Conservation (phyloP, 2,329 filamentous ascomycete species). For the Phyllosticta ampelicida region DNA sequence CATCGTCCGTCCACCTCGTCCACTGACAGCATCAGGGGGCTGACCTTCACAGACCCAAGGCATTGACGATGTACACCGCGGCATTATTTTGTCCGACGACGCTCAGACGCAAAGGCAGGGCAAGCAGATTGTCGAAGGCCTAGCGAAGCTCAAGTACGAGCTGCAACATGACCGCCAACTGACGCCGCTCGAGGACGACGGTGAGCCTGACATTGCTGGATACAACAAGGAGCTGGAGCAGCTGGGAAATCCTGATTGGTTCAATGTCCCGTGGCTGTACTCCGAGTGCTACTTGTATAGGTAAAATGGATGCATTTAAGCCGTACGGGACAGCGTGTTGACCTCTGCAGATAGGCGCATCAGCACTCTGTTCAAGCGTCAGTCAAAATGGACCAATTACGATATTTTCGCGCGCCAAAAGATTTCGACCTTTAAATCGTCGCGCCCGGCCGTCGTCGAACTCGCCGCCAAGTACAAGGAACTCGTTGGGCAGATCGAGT, state of each 20-base stretch:
- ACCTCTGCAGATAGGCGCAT: slow-evolving; percentile 52
- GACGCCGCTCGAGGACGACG: slow-evolving; percentile 66
- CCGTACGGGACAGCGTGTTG: slow-evolving; percentile 9
- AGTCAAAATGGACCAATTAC: slow-evolving; percentile 76
- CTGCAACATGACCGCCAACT: slow-evolving; percentile 77
- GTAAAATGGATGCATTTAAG: slow-evolving; percentile 27
- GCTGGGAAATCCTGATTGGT: slow-evolving; percentile 67
- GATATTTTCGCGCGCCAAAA: slow-evolving; percentile 88
- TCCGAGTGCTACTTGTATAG: slow-evolving; percentile 90
- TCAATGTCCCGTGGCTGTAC: slow-evolving; percentile 78
- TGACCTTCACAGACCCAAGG: slow-evolving; percentile 57
- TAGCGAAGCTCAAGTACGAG: slow-evolving; percentile 86
- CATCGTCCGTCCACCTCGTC: slow-evolving; percentile 47
- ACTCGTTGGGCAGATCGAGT: slow-evolving; percentile 55
- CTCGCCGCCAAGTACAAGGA: slow-evolving; percentile 69
- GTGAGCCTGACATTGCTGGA: slow-evolving; percentile 58
- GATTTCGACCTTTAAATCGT: slow-evolving; percentile 83
- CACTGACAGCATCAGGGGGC: neutral
- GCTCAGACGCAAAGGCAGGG: slow-evolving; percentile 63
- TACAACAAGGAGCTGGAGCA: slow-evolving; percentile 82
- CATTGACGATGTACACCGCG: slow-evolving; percentile 87
- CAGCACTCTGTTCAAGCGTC: slow-evolving; percentile 64
- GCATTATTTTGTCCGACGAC: slow-evolving; percentile 49
- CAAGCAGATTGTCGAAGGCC: slow-evolving; percentile 69
- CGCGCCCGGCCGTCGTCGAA: slow-evolving; percentile 73